phyloP scores from a whole-genome alignment of 2,329 filamentous ascomycete genomes.

The Teratosphaeria zuluensis region DNA sequence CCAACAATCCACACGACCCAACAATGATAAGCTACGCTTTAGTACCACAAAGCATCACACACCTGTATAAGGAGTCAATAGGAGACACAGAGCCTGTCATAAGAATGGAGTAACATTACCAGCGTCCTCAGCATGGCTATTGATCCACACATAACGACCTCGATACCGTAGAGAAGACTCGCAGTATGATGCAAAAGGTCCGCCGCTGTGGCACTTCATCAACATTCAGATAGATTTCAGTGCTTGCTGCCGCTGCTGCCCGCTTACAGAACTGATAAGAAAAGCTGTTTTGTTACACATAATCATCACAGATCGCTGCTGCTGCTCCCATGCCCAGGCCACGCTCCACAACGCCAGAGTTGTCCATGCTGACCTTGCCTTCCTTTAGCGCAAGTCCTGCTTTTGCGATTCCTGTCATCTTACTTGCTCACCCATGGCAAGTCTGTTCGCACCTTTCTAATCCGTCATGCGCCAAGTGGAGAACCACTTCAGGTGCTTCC shows the following conservation, averaged over 20 bases:
- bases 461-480: constrained; percentile 76
- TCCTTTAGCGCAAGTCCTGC: neutral
- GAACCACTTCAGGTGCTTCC: constrained; percentile 91
- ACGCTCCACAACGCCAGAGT: neutral
- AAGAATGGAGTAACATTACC: too few species aligned
- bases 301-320: neutral
- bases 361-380: neutral
- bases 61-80: too few species aligned
- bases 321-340: neutral
- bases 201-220: neutral
- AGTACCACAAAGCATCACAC: too few species aligned
- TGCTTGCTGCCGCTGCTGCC: neutral
- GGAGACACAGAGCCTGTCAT: too few species aligned
- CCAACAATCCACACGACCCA: too few species aligned
- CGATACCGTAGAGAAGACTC: too few species aligned
- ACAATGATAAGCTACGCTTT: too few species aligned
- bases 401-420: neutral
- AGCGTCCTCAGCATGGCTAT: too few species aligned
- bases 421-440: neutral
- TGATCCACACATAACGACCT: too few species aligned
- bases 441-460: neutral
- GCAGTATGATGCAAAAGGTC: too few species aligned
- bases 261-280: neutral
- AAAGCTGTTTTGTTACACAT: neutral
- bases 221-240: neutral